phyloP scores from a whole-genome alignment of 345 rosid genomes.

The Euclidium syriacum region DNA sequence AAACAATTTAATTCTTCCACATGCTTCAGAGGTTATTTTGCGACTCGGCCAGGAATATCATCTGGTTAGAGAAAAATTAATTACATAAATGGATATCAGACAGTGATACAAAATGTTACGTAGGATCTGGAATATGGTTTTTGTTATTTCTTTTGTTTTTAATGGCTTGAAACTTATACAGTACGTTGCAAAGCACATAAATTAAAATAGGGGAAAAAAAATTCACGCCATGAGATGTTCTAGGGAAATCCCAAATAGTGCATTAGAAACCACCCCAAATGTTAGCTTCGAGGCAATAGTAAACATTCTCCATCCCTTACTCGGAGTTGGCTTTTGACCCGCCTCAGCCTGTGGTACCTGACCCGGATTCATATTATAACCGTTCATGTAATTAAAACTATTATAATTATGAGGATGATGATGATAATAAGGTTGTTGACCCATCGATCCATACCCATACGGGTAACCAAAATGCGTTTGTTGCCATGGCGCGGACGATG shows the following conservation, averaged over 20 bases:
- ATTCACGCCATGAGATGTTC: neutral
- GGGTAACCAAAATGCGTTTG: conserved; percentile 4
- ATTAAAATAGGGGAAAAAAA: no score
- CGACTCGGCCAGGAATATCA: no score
- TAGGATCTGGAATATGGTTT: no score
- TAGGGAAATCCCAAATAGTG: conserved; percentile 9
- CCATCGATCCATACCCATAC: neutral
- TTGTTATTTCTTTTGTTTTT: no score
- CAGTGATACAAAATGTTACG: no score
- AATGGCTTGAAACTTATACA: no score
- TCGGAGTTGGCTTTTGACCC: conserved; percentile 1
- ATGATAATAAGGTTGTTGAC: conserved; percentile 7
- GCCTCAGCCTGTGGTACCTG: neutral
- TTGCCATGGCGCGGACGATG: neutral
- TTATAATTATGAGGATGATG: neutral
- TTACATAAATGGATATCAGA: no score
- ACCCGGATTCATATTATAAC: neutral
- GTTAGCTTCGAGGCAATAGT: conserved; percentile 24
- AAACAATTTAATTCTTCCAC: no score
- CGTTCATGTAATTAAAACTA: neutral
- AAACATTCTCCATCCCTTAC: conserved; percentile 30
- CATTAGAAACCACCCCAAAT: conserved; percentile 14
- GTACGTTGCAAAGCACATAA: no score
- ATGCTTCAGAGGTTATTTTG: no score
- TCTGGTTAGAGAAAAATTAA: no score